These are phyloP conservation scores for Edaphochlamys debaryana DNA, from an alignment of 139 green algal genomes.

Conservation along the genomic window DNA sequence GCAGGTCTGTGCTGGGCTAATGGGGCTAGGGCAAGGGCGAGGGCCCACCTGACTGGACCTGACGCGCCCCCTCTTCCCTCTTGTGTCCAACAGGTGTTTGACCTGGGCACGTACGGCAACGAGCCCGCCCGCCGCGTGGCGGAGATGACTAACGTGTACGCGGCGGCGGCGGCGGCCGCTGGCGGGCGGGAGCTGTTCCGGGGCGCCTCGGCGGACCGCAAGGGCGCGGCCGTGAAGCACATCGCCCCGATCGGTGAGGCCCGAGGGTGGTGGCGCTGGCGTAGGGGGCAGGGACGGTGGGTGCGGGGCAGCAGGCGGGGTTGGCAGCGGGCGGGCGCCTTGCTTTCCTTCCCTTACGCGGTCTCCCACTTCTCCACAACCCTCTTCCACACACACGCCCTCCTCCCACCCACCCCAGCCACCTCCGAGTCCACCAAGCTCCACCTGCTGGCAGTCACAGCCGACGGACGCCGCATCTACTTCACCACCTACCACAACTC, in stretches of 20 bases:
- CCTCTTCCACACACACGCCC: too few relatives aligned
- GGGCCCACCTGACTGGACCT: too few relatives aligned
- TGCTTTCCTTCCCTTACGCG: too few relatives aligned
- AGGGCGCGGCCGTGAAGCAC: conserved; percentile 73
- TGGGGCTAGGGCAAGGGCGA: too few relatives aligned
- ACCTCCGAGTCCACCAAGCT: conserved; percentile 73
- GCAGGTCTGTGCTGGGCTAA: too few relatives aligned
- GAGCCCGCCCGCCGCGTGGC: conserved; percentile 69
- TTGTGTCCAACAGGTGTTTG: conserved; percentile 88
- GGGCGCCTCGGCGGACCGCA: conserved; percentile 51
- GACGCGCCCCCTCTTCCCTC: too few relatives aligned
- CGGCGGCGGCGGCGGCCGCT: conserved; percentile 35
- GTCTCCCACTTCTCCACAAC: too few relatives aligned
- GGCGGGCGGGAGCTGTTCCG: conserved; percentile 72
- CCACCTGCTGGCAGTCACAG: conserved; percentile 87
- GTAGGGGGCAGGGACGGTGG: too few relatives aligned
- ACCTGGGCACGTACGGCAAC: conserved; percentile 79
- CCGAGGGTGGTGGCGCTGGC: too few relatives aligned
- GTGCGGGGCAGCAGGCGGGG: too few relatives aligned
- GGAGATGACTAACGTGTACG: conserved; percentile 76
- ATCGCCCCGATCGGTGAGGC: conserved; percentile 76
- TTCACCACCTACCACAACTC: conserved; percentile 67
- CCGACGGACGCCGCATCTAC: conserved; percentile 89
- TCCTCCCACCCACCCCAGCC: conserved; percentile 36
- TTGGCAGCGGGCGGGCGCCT: too few relatives aligned